Evolutionary conservation across 768 basidiomycete genomes (phyloP).

Genomic region (Trametes punicea): DNA sequence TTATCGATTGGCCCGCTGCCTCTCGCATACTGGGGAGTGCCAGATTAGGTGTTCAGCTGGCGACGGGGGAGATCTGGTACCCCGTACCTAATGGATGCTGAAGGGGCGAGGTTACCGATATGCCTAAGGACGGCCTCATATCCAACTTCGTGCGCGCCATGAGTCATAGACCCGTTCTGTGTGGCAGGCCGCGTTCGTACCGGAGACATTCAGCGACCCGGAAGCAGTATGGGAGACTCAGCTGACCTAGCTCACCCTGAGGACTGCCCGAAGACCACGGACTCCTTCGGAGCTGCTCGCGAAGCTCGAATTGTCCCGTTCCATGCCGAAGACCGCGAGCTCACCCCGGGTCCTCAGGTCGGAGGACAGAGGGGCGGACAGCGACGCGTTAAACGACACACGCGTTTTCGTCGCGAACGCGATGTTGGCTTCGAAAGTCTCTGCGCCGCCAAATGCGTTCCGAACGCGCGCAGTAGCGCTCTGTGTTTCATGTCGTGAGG

Average conservation of each 20-base stretch:
- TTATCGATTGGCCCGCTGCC: slow-evolving; percentile 74
- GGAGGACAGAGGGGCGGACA: slow-evolving; percentile 52
- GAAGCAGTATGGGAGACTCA: slow-evolving; percentile 17
- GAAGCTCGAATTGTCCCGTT: slow-evolving; percentile 77
- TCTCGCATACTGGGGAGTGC: slow-evolving; percentile 70
- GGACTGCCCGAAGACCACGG: slow-evolving; percentile 59
- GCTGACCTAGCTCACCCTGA: slow-evolving; percentile 73
- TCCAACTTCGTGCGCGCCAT: slow-evolving; percentile 69
- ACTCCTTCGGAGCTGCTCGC: slow-evolving; percentile 68
- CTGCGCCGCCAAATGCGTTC: slow-evolving; percentile 91
- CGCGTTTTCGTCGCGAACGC: slow-evolving; percentile 86
- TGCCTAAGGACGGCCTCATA: slow-evolving; percentile 83
- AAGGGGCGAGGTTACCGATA: slow-evolving; percentile 64
- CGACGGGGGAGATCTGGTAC: not conserved
- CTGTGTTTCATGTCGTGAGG: slow-evolving; percentile 32
- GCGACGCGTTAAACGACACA: slow-evolving; percentile 71
- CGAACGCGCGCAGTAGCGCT: slow-evolving; percentile 77
- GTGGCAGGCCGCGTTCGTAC: slow-evolving; percentile 13
- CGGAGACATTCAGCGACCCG: slow-evolving; percentile 18
- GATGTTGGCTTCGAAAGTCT: slow-evolving; percentile 78
- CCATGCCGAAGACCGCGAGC: slow-evolving; percentile 65
- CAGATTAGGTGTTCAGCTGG: not conserved
- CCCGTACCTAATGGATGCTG: slow-evolving; percentile 77
- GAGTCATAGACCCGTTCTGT: slow-evolving; percentile 21
- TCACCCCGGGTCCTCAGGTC: slow-evolving; percentile 68